Conservation (phyloP, 208 protist genomes). For the Leishmania guyanensis region DNA sequence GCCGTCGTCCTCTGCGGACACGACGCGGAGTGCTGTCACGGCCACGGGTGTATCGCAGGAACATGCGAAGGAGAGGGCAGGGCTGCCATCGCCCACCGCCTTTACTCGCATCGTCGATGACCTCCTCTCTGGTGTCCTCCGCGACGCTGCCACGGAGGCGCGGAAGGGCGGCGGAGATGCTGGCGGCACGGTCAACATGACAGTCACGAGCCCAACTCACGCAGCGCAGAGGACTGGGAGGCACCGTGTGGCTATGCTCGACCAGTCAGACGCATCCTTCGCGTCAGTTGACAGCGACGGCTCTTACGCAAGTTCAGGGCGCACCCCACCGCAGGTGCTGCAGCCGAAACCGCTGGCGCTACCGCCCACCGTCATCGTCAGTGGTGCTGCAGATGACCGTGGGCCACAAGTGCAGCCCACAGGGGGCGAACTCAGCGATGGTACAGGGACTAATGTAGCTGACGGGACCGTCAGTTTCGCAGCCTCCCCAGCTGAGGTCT, state of each 20-base stretch:
- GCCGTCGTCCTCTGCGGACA: slow-evolving; percentile 6
- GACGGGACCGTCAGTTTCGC: not conserved
- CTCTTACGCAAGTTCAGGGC: not conserved
- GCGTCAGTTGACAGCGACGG: not conserved
- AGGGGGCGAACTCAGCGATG: not conserved
- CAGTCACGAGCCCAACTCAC: not conserved
- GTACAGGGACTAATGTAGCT: not conserved
- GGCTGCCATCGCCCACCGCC: not conserved
- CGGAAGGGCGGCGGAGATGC: not conserved
- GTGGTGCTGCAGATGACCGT: not conserved
- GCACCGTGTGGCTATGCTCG: not conserved
- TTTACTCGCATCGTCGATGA: slow-evolving; percentile 4
- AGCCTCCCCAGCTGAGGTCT: not conserved
- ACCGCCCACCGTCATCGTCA: not conserved
- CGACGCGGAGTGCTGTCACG: not conserved
- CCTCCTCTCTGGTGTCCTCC: slow-evolving; percentile 4
- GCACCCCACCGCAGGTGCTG: no score
- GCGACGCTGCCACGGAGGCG: not conserved
- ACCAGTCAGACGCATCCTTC: not conserved
- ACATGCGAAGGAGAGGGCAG: not conserved
- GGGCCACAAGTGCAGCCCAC: not conserved
- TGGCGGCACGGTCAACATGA: not conserved
- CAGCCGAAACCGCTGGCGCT: not conserved
- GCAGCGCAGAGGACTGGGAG: not conserved
- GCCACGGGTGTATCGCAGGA: not conserved